Percentiles rank a stretch among this genome's conserved stretches.
Evolutionary conservation across 176 grass and related monocot genomes (phyloP).

Genomic region (Thalia dealbata): DNA sequence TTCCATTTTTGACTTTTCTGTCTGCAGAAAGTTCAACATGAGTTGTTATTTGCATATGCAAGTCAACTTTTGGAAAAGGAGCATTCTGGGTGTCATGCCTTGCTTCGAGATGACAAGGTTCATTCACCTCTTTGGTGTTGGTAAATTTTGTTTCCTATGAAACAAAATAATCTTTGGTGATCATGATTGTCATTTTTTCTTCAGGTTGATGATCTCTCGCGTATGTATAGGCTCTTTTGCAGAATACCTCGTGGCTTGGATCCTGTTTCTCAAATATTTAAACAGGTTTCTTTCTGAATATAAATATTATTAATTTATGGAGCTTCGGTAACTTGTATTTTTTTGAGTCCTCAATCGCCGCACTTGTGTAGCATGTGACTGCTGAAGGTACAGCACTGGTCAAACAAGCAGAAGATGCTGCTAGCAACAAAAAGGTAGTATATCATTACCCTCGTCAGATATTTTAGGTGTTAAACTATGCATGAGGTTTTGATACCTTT

Average conservation of each 20-base stretch:
- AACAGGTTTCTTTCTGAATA: conserved; percentile 9
- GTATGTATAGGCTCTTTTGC: conserved; percentile 27
- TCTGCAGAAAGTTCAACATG: conserved; percentile 85
- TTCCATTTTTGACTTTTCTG: background rate
- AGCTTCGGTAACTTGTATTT: background rate
- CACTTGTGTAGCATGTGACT: conserved; percentile 11
- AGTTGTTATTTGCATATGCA: conserved; percentile 77
- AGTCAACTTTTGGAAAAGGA: conserved; percentile 88
- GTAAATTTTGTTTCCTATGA: background rate
- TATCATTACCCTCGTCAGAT: conserved; percentile 8
- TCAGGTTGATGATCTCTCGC: conserved; percentile 17
- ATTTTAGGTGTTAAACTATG: background rate
- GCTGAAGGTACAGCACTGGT: conserved; percentile 17
- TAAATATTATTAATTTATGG: background rate
- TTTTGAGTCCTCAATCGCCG: conserved; percentile 7
- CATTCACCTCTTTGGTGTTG: background rate
- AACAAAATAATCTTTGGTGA: background rate
- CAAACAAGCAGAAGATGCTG: conserved; percentile 19
- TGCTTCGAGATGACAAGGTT: conserved; percentile 95
- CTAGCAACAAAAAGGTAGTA: conserved; percentile 9
- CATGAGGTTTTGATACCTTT: too few relatives aligned
- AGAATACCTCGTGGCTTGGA: conserved; percentile 10
- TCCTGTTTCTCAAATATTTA: conserved; percentile 19
- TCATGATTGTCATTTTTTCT: background rate
- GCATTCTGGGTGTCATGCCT: conserved; percentile 84